Percentiles rank a stretch among this genome's conserved stretches.
These are phyloP conservation scores for Bipolaris victoriae DNA, from an alignment of 2,329 filamentous ascomycete genomes.

Conservation along the genomic window DNA sequence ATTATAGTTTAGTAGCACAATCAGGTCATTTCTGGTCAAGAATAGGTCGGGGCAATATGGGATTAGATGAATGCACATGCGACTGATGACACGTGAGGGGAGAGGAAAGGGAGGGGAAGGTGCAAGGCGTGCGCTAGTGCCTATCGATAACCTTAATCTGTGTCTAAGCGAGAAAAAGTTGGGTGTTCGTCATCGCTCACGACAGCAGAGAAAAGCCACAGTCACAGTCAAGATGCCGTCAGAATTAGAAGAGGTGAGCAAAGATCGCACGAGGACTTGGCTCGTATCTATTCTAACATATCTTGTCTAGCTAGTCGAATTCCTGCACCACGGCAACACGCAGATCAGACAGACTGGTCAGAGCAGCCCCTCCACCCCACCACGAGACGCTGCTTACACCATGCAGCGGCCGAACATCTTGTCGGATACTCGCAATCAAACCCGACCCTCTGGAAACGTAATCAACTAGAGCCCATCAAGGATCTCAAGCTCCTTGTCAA, in stretches of 20 bases:
- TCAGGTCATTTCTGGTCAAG: not conserved
- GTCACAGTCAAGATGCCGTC: conserved; percentile 52
- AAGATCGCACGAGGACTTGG: too few species aligned
- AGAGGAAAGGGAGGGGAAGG: conserved; percentile 2
- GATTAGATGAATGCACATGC: conserved; percentile 13
- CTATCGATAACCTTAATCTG: conserved; percentile 46
- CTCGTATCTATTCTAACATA: not conserved
- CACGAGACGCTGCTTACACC: conserved; percentile 23
- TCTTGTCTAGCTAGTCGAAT: conserved; percentile 77
- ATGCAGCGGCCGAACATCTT: conserved; percentile 78
- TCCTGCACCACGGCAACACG: conserved; percentile 89
- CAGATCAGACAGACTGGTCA: conserved; percentile 82
- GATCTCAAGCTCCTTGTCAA: conserved; percentile 86
- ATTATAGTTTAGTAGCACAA: not conserved
- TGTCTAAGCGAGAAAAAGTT: conserved; percentile 27
- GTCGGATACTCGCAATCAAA: conserved; percentile 81
- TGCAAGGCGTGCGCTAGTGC: conserved; percentile 13
- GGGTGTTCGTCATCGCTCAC: conserved; percentile 32
- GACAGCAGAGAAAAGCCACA: conserved; percentile 15
- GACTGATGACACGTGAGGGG: conserved; percentile 7
- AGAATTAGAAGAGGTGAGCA: conserved; percentile 56
- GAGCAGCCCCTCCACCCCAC: conserved; percentile 36
- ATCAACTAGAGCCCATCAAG: conserved; percentile 77
- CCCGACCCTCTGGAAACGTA: conserved; percentile 81
- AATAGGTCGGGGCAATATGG: conserved; percentile 14